These are phyloP conservation scores for Debaryomyces nepalensis DNA, from an alignment of 1,139 yeast species.

Conservation along the genomic window DNA sequence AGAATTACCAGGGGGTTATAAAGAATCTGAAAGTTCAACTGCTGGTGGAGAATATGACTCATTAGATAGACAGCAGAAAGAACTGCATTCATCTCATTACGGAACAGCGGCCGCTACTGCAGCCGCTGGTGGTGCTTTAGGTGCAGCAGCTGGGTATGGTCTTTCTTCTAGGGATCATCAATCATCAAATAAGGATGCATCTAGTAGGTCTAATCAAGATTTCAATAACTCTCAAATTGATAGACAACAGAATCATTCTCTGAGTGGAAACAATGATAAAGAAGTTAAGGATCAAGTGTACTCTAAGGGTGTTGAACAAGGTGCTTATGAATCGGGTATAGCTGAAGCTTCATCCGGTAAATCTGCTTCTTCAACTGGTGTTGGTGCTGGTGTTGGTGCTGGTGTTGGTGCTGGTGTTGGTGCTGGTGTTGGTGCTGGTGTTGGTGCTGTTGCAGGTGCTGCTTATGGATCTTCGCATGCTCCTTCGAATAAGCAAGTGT, in stretches of 20 bases:
- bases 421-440: slow-evolving; percentile 13
- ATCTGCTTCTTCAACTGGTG: slow-evolving; percentile 18
- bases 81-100: background rate
- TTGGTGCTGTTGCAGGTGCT: slow-evolving; percentile 12
- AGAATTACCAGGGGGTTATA: background rate
- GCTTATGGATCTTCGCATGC: slow-evolving; percentile 1
- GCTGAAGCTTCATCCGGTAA: slow-evolving; percentile 6
- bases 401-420: slow-evolving; percentile 10
- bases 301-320: slow-evolving; percentile 4
- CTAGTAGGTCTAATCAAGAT: too few relatives aligned
- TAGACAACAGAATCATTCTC: too few relatives aligned
- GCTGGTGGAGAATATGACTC: background rate
- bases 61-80: too few relatives aligned
- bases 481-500: background rate
- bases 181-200: background rate
- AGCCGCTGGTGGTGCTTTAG: slow-evolving; percentile 12
- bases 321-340: slow-evolving; percentile 10
- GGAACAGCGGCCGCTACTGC: slow-evolving; percentile 4
- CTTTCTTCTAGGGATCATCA: too few relatives aligned
- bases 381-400: slow-evolving; percentile 11
- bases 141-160: slow-evolving; percentile 3
- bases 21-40: background rate
- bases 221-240: too few relatives aligned
- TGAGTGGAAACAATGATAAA: too few relatives aligned
- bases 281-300: too few relatives aligned